Base-by-base conservation (phyloP, 2,329 filamentous ascomycete genomes). In the Graphilbum fragrans region DNA sequence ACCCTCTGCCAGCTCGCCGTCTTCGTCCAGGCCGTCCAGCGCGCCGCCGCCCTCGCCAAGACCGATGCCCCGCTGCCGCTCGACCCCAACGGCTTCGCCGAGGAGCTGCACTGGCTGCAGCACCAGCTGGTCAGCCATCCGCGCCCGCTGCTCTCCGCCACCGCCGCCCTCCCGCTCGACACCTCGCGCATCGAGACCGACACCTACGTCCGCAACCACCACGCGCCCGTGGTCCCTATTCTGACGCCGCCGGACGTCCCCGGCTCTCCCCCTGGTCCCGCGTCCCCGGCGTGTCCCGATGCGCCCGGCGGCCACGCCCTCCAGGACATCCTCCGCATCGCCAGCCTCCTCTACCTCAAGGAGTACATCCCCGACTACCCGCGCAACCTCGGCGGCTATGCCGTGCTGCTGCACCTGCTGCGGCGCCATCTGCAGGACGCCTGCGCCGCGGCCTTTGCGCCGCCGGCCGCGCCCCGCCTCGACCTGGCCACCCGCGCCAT, bases 311-410 rank as follows among this genome's bases (percentile, higher is more conserved):
- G 35, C 32, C 49, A 49, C 23, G 35, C 43, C 1, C 48, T 58
- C 14, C 53, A 59, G 34, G 49, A 53, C 1, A 50, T 54, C 10
- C 43, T 60, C 33, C 53, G 58, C 16, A 50, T 56, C 16, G 49
- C 50, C 23, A 50, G 47, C 10, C 47, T 61, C 18, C 49, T 60
- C 3, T 58, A 53, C 41, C 47, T 59, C 20, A 58, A 59, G 36
- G 53, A 58, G 32, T 49, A 56, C 10, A 46, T 60, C 1, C 57
- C 58, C 2, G 55, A 57, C 39, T 55, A 50, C 38, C 55, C 55
- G 16, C 49, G 51, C 39, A 58, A 57, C 35, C 37, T 58, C 1
- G 55, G 57, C 42, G 55, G 53, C 19, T 58, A 56, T 39, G 50
- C 49, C 6, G 50, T 58, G 3, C 46, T 58, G 17, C 47, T 61